Evolutionary conservation across 1,284 basidiomycete genomes (phyloP), one percentile per base, ranked within the genome.

Genomic region (Grifola frondosa): DNA sequence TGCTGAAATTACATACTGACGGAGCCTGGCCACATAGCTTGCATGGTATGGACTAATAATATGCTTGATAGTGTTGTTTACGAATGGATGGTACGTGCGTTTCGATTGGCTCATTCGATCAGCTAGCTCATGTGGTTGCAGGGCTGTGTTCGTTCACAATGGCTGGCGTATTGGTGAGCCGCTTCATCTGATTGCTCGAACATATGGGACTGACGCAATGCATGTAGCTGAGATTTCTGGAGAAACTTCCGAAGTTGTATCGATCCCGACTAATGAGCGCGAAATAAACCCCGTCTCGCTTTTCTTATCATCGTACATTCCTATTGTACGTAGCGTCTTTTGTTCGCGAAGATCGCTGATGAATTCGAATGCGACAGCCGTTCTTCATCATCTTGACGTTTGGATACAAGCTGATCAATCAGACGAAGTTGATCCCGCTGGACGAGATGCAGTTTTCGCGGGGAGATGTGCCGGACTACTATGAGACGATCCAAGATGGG

Each of bases 401-500:
- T 21, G 61, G 61, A 2, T 63, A 63, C 50, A 63, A 63, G 48
- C 50, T 63, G 20, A 60, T 63, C 30, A 48, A 62, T 43, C 59
- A 60, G 36, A 63, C 61, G 21, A 49, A 55, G 40, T 55, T 61
- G 54, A 48, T 59, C 8, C 34, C 41, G 8, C 28, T 60, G 6
- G 60, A 63, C 9, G 51, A 61, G 29, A 63, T 63, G 60, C 37
- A 44, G 7, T 63, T 63, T 39, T 32, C 41, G 12, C 37, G 49
- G 5, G 48, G 48, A 4, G 35, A 49, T 23, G 46, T 55, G 2
- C 52, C 54, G 2, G 28, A 31, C n/a, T 24, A 30, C 15, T n/a
- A 17, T 15, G 31, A 45, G 10, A 22, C 32, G 2, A 16, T 40
- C 5, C 25, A 25, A 1, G 40, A 48, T 12, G 31, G 21, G 22